Conservation (phyloP, 139 green algal genomes). For the Klebsormidium nitens region DNA sequence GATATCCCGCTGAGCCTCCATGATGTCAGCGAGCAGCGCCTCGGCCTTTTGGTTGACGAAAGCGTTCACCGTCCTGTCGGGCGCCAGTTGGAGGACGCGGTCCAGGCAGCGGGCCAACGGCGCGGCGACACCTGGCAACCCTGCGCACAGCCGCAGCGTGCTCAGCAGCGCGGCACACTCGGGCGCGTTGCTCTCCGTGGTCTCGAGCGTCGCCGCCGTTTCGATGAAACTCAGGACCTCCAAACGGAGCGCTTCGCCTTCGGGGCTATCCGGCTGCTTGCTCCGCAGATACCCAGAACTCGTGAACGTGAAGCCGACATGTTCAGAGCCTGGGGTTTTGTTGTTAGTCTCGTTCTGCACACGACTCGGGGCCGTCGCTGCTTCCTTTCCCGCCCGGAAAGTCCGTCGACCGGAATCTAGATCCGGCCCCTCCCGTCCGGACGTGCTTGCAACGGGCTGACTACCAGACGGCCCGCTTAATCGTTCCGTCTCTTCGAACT, state of each 20-base stretch:
- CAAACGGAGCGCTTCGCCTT: slow-evolving; percentile 1
- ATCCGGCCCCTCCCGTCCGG: too few relatives aligned
- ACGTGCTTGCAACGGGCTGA: too few relatives aligned
- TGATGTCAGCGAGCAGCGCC: not conserved
- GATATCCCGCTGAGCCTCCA: slow-evolving; percentile 3
- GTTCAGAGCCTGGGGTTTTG: not conserved
- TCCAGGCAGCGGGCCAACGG: slow-evolving; percentile 16
- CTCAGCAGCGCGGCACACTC: slow-evolving; percentile 10
- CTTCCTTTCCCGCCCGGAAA: too few relatives aligned
- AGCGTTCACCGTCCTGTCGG: not conserved
- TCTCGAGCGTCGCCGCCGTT: not conserved
- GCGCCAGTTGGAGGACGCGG: slow-evolving; percentile 10
- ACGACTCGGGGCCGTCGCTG: too few relatives aligned
- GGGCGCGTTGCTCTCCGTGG: not conserved
- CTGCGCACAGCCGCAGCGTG: not conserved
- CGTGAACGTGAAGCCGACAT: not conserved
- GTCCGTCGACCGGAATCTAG: too few relatives aligned
- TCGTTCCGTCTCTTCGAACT: too few relatives aligned
- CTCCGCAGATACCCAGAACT: not conserved
- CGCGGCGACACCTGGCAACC: not conserved
- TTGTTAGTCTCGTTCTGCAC: not conserved
- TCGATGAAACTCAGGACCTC: slow-evolving; percentile 6
- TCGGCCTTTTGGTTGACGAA: not conserved
- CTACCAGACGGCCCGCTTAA: too few relatives aligned
- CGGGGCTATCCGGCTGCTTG: not conserved